A percentile compares a stretch with the other conserved stretches of the same genome.
These are phyloP conservation scores for Microthyrium microscopicum DNA, from an alignment of 2,329 filamentous ascomycete species.

Conservation along the genomic window DNA sequence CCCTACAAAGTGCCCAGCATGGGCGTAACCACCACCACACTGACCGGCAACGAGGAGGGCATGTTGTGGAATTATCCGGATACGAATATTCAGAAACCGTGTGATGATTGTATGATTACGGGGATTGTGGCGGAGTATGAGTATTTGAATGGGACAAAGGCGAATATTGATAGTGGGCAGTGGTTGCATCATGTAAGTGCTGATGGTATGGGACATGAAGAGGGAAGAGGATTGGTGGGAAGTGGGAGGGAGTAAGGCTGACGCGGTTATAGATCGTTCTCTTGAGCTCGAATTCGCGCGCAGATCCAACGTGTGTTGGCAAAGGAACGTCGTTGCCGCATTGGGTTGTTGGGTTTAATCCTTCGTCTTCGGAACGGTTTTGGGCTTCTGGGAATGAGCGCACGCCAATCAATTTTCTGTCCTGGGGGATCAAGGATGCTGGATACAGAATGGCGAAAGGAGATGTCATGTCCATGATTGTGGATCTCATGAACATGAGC, in stretches of 20 bases:
- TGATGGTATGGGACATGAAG: neutral
- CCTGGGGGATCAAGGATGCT: neutral
- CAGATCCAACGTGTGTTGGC: neutral
- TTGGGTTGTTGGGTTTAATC: neutral
- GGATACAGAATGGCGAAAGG: constrained; percentile 4
- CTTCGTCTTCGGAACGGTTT: neutral
- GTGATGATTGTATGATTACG: constrained; percentile 2
- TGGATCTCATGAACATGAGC: constrained; percentile 7
- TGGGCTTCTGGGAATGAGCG: neutral
- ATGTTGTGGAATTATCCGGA: constrained; percentile 1
- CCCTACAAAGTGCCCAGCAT: constrained; percentile 2
- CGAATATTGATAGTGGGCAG: constrained; percentile 5
- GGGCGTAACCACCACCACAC: neutral
- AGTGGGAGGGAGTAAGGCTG: no score
- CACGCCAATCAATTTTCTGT: constrained; percentile 1
- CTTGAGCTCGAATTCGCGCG: no score
- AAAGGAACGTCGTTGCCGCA: no score
- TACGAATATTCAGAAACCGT: neutral
- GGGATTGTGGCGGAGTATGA: constrained; percentile 2
- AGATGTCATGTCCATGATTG: constrained; percentile 4
- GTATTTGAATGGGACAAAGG: constrained; percentile 2
- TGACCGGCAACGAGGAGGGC: neutral
- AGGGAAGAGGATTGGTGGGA: neutral
- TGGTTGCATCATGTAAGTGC: constrained; percentile 7
- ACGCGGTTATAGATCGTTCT: no score